Evolutionary conservation across 1,284 basidiomycete genomes (phyloP).

Genomic region (Thecaphora thlaspeos): DNA sequence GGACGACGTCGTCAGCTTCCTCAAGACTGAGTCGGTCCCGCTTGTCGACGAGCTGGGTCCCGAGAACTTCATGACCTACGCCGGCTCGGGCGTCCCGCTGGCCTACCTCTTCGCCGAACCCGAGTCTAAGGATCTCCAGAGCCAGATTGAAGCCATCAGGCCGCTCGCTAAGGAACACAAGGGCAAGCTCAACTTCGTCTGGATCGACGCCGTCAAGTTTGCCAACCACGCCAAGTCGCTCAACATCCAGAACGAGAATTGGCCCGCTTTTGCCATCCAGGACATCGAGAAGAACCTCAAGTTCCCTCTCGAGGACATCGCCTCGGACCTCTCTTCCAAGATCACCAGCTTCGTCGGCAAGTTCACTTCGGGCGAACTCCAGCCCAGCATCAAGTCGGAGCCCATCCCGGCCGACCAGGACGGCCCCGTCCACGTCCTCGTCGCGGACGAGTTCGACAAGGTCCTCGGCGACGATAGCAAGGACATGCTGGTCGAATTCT

Average conservation of each 20-base stretch:
- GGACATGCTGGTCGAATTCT: slow-evolving; percentile 93
- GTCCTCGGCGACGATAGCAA: slow-evolving; percentile 80
- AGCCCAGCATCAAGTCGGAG: slow-evolving; percentile 86
- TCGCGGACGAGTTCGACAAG: slow-evolving; percentile 82
- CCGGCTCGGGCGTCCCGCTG: slow-evolving; percentile 77
- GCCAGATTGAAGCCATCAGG: slow-evolving; percentile 69
- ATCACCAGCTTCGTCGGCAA: slow-evolving; percentile 65
- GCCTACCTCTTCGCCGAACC: slow-evolving; percentile 94
- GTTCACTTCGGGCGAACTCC: slow-evolving; percentile 72
- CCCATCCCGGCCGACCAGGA: slow-evolving; percentile 80
- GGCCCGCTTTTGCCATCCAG: slow-evolving; percentile 94
- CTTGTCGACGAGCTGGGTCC: slow-evolving; percentile 88
- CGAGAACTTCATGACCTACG: slow-evolving; percentile 90
- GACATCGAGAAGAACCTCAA: slow-evolving; percentile 80
- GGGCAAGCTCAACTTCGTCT: slow-evolving; percentile 92
- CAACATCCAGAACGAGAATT: slow-evolving; percentile 74
- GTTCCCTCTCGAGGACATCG: slow-evolving; percentile 76
- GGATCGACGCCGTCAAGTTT: slow-evolving; percentile 92
- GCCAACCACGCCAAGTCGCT: slow-evolving; percentile 92
- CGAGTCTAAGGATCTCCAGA: slow-evolving; percentile 68
- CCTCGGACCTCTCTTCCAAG: slow-evolving; percentile 64
- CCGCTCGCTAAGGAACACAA: slow-evolving; percentile 78
- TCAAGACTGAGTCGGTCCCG: slow-evolving; percentile 81
- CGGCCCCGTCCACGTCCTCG: slow-evolving; percentile 78
- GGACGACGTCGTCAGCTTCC: slow-evolving; percentile 65